Evolutionary conservation across 2,329 filamentous ascomycete genomes (phyloP), one percentile per base, ranked within the genome.

Genomic region (Tolypocladium tropicale): DNA sequence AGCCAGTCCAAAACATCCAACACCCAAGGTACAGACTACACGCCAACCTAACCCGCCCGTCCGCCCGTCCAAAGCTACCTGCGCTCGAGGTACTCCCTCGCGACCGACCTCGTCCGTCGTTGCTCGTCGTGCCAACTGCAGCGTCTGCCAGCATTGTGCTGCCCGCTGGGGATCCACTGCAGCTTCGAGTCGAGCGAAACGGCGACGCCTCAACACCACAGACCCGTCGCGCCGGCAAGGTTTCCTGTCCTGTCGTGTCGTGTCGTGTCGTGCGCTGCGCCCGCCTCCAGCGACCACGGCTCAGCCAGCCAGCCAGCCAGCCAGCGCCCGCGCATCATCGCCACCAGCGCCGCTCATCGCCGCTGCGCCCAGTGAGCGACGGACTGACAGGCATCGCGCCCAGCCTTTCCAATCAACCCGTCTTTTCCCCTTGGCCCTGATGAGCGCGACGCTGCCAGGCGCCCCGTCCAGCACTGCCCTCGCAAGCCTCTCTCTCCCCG

Each of bases 1-100:
- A 68, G 52, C 65, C 67, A 66, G 64, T 67, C 68, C 68, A 70
- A 72, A 72, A 70, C 68, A 69, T 71, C 70, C 62, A 68, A 64
- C 63, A 59, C 60, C 66, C 61, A 67, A 64, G 63, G n/a, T n/a
- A n/a, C n/a, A n/a, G n/a, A n/a, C n/a, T 66, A 55, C 56, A 52
- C 39, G 41, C 37, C 33, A 48, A 55, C 49, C 53, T 49, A 53
- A 53, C 39, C 48, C 43, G 43, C 48, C 33, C 55, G 21, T 50
- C 33, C 52, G 51, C 43, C 52, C 52, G n/a, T 37, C 52, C 62
- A 61, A 65, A 74, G 70, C 70, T 74, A 74, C 73, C 72, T 75
- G 66, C 61, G 63, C 62, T 64, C 57, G 63, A 74, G 65, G 73
- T 75, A 75, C 72, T 67, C 55, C 36, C 49, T 53, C 53, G 32